These are phyloP conservation scores for Solanum pennellii DNA, from an alignment of 257 asterid species.

Conservation along the genomic window DNA sequence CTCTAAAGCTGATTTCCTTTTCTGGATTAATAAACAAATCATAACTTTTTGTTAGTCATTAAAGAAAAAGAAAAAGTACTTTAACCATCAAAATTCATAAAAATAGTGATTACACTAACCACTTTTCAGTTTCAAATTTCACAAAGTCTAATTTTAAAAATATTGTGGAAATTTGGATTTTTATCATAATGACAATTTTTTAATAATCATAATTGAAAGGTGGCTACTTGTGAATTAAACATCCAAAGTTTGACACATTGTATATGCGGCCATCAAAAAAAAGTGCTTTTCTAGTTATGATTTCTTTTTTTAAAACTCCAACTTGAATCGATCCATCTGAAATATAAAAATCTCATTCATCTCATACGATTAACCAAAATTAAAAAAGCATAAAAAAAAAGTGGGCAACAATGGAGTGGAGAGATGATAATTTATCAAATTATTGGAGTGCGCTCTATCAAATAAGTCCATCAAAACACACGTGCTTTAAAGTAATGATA, in stretches of 20 bases:
- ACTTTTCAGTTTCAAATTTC: neutral
- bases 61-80: neutral
- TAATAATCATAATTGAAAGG: neutral
- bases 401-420: slow-evolving; percentile 16
- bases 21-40: slow-evolving; percentile 16
- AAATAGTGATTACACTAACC: neutral
- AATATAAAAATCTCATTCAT: neutral
- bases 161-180: neutral
- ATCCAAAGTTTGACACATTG: neutral
- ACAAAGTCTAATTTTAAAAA: neutral
- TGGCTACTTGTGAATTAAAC: neutral
- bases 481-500: slow-evolving; percentile 39
- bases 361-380: neutral
- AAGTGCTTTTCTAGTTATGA: neutral
- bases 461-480: slow-evolving; percentile 21
- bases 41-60: neutral
- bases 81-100: neutral
- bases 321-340: accelerated
- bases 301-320: neutral
- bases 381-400: neutral
- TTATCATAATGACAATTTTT: neutral
- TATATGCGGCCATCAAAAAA: neutral
- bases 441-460: slow-evolving; percentile 9
- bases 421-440: slow-evolving; percentile 9
- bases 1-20: slow-evolving; percentile 67